Conservation (phyloP, 1,284 basidiomycete genomes). For the Bjerkandera adusta region DNA sequence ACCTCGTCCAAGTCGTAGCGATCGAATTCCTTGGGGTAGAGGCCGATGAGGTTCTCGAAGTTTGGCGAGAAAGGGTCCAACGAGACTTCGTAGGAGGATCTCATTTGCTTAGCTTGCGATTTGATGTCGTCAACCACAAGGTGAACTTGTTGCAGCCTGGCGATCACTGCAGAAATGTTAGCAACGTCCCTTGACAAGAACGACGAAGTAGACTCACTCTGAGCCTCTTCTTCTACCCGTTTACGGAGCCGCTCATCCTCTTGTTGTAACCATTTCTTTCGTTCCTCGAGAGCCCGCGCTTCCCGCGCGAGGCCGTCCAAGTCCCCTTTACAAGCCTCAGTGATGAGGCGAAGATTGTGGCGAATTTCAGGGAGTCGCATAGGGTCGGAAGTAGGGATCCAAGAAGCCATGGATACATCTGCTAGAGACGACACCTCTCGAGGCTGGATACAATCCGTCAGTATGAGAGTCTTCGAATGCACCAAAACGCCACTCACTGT, state of each 20-base stretch:
- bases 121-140: conserved; percentile 71
- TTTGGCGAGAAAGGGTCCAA: conserved; percentile 69
- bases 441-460: conserved; percentile 43
- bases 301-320: conserved; percentile 88
- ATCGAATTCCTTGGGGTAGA: conserved; percentile 79
- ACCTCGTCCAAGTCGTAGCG: conserved; percentile 86
- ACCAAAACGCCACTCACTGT: conserved; percentile 53
- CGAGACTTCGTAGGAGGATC: conserved; percentile 63
- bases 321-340: conserved; percentile 78
- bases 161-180: conserved; percentile 54
- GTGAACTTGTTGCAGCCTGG: conserved; percentile 74
- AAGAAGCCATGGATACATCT: conserved; percentile 73
- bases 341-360: conserved; percentile 90
- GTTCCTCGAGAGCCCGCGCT: conserved; percentile 79
- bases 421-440: conserved; percentile 82
- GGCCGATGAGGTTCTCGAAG: conserved; percentile 69
- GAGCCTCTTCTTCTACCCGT: conserved; percentile 71
- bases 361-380: conserved; percentile 92
- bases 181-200: background rate
- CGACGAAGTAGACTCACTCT: conserved; percentile 48
- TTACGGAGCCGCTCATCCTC: conserved; percentile 71
- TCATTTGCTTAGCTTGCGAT: conserved; percentile 57
- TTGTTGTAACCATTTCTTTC: conserved; percentile 70
- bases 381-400: conserved; percentile 83
- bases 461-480: conserved; percentile 1